A percentile compares a stretch with the other conserved stretches of the same genome.
These are phyloP conservation scores for Alnus glutinosa DNA, from an alignment of 306 rosid genomes.

Conservation along the genomic window DNA sequence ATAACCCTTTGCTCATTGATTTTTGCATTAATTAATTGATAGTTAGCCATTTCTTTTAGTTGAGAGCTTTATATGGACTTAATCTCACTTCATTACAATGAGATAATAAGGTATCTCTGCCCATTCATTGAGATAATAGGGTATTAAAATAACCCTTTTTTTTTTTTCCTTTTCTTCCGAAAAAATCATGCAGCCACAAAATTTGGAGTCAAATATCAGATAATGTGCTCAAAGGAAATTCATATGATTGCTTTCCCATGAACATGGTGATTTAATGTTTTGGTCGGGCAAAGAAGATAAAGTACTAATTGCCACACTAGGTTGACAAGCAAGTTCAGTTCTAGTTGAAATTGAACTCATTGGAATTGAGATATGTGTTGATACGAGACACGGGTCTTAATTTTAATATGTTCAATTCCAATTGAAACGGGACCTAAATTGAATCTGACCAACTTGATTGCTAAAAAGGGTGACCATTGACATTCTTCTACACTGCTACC, in stretches of 20 bases:
- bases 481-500: not conserved
- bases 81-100: not conserved
- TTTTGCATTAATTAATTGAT: conserved; percentile 3
- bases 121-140: too few species aligned
- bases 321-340: too few species aligned
- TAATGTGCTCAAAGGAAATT: not conserved
- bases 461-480: not conserved
- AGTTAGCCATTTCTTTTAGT: not conserved
- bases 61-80: not conserved
- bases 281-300: not conserved
- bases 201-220: not conserved
- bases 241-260: not conserved
- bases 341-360: too few species aligned
- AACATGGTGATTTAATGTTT: not conserved
- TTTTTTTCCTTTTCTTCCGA: too few species aligned
- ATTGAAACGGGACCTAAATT: too few species aligned
- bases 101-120: not conserved
- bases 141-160: too few species aligned
- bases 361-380: too few species aligned
- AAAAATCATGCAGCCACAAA: too few species aligned
- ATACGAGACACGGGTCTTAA: too few species aligned
- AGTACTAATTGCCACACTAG: not conserved
- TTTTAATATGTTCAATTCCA: too few species aligned
- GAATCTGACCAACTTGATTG: not conserved
- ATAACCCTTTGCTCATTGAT: not conserved